Base-by-base conservation (phyloP, 78 protist species). In the Kipferlia bialata region DNA sequence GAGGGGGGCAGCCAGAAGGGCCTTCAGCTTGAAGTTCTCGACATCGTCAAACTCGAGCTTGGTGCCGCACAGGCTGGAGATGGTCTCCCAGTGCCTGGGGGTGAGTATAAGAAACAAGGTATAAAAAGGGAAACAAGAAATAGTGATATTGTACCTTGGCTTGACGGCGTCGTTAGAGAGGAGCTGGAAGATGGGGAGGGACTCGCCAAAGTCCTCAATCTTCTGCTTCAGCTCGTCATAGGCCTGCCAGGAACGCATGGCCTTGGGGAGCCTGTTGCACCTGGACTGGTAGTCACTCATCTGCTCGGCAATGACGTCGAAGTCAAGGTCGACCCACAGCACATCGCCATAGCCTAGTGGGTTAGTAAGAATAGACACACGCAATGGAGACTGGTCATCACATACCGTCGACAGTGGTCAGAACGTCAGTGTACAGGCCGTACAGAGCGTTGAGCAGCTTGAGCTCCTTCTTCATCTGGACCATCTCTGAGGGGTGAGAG, bases 81-180 rank as follows among this genome's bases (percentile, higher is more conserved):
- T 61, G 31, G 17, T 15, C 32, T 62, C 34, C 92, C 92, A 87
- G 68, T 87, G 92, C 15, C 92, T 69, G 13, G 41, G 24, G n/a
- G n/a, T n/a, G n/a, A n/a, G n/a, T n/a, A n/a, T n/a, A n/a, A n/a
- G n/a, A n/a, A n/a, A n/a, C n/a, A n/a, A n/a, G n/a, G n/a, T n/a
- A n/a, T n/a, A n/a, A n/a, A n/a, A n/a, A n/a, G n/a, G n/a, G n/a
- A n/a, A n/a, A n/a, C n/a, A n/a, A n/a, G n/a, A n/a, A n/a, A n/a
- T n/a, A n/a, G n/a, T n/a, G n/a, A n/a, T n/a, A n/a, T n/a, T n/a
- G n/a, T n/a, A n/a, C n/a, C n/a, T n/a, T 1, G 65, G 38, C 26
- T 78, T 67, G 73, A 87, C 78, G 18, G 76, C 63, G 41, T 3
- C 31, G 75, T 83, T 36, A 17, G 74, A 20, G 24, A 84, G 59